A percentile compares a stretch with the other conserved stretches of the same genome.
phyloP scores from a whole-genome alignment of 163 green algal species.

The Prototheca wickerhamii region DNA sequence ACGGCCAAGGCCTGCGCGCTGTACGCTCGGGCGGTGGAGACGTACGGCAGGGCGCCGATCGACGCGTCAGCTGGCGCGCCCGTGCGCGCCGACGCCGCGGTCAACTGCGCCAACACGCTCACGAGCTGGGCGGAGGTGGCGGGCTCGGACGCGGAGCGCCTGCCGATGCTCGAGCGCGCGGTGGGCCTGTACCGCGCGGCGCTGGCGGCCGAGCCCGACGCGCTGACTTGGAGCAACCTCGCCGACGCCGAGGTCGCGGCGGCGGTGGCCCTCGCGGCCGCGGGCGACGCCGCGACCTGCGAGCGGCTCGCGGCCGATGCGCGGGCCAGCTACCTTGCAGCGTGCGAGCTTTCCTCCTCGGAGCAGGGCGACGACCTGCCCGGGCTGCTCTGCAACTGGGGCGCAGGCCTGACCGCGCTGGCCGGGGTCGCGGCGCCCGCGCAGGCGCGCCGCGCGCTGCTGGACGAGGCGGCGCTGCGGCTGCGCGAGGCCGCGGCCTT shows the following conservation, averaged over 20 bases:
- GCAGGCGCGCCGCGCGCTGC: constrained; percentile 2
- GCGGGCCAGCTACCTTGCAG: constrained; percentile 35
- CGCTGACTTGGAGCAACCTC: constrained; percentile 46
- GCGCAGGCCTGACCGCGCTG: constrained; percentile 40
- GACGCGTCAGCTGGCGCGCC: not conserved
- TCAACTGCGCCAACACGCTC: constrained; percentile 32
- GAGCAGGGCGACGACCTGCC: constrained; percentile 66
- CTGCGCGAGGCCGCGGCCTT: constrained; percentile 39
- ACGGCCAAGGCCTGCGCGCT: constrained; percentile 4
- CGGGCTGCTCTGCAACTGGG: constrained; percentile 75
- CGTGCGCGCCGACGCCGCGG: constrained; percentile 17
- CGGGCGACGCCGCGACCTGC: not conserved
- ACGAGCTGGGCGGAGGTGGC: constrained; percentile 15
- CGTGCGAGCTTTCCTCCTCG: constrained; percentile 33
- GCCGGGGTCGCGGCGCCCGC: constrained; percentile 5
- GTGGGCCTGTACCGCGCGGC: constrained; percentile 29
- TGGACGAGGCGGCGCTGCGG: constrained; percentile 25
- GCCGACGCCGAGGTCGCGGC: constrained; percentile 37
- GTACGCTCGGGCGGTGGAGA: constrained; percentile 4
- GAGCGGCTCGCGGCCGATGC: constrained; percentile 12
- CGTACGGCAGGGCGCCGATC: constrained; percentile 6
- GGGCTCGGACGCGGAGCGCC: not conserved
- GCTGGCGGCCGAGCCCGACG: constrained; percentile 45
- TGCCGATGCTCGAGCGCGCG: constrained; percentile 13
- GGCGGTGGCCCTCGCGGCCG: constrained; percentile 24